These are phyloP conservation scores for Miscanthus lutarioriparius DNA, from an alignment of 176 grass and related monocot genomes.

Conservation along the genomic window DNA sequence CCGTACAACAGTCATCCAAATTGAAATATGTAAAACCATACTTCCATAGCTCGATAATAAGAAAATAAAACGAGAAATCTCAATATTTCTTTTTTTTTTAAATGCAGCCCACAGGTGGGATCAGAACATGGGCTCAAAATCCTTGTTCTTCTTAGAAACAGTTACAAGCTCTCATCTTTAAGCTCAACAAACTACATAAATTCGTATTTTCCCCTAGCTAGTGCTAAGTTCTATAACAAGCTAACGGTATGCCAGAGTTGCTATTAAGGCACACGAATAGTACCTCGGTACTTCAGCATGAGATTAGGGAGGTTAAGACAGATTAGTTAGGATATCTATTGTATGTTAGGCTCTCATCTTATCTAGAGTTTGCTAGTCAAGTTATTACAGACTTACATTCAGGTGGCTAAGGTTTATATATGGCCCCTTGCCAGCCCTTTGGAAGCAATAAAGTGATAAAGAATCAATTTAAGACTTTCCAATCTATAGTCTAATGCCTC, in stretches of 20 bases:
- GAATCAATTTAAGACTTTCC: background rate
- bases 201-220: conserved; percentile 9
- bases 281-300: background rate
- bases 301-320: background rate
- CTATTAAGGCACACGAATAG: background rate
- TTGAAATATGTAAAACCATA: conserved; percentile 6
- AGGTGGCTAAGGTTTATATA: background rate
- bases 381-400: background rate
- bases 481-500: background rate
- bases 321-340: background rate
- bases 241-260: background rate
- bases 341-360: background rate
- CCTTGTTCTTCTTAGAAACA: background rate
- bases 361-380: background rate
- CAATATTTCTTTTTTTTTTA: background rate
- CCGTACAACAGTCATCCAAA: background rate
- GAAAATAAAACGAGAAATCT: background rate
- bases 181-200: background rate
- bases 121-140: background rate
- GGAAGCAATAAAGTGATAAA: background rate
- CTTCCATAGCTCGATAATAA: no score
- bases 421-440: background rate
- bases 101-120: background rate
- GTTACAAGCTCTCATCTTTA: background rate
- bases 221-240: background rate